These are phyloP conservation scores for Coemansia sp. DNA, from an alignment of 192 early-diverging fungal species.

Conservation along the genomic window DNA sequence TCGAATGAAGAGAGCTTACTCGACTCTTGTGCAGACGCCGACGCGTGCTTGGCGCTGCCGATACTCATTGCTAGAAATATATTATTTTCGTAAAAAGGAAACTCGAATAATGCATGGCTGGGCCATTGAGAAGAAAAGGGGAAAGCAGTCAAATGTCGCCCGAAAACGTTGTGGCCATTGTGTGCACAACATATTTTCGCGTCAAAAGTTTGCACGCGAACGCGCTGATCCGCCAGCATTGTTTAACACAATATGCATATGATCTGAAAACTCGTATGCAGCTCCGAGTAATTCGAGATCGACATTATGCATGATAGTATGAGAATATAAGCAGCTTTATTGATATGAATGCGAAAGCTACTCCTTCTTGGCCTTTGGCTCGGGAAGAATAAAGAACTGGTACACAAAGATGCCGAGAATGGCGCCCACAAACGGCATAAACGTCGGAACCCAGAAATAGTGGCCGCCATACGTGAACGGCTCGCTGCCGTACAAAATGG, in stretches of 20 bases:
- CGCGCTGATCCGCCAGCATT: no score
- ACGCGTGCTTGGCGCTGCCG: neutral
- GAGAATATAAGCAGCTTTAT: neutral
- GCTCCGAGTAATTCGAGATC: no score
- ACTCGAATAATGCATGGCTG: neutral
- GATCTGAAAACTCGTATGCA: neutral
- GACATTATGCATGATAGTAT: no score
- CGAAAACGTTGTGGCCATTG: no score
- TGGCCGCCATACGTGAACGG: conserved; percentile 67
- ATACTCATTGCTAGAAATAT: neutral
- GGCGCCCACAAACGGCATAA: conserved; percentile 70
- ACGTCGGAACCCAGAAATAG: conserved; percentile 72
- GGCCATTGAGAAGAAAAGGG: no score
- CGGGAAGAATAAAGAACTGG: conserved; percentile 60
- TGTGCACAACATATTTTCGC: no score
- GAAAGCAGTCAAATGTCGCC: no score
- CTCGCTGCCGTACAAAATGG: conserved; percentile 62
- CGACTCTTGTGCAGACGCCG: neutral
- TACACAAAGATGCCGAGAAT: conserved; percentile 59
- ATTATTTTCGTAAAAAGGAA: neutral
- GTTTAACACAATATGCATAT: neutral
- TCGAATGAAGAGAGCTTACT: neutral
- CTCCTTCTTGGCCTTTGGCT: conserved; percentile 48
- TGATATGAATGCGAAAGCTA: conserved; percentile 11
- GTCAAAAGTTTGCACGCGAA: no score